A percentile compares a stretch with the other conserved stretches of the same genome.
These are phyloP conservation scores for Gossypium davidsonii DNA, from an alignment of 441 rosid genomes.

Conservation along the genomic window DNA sequence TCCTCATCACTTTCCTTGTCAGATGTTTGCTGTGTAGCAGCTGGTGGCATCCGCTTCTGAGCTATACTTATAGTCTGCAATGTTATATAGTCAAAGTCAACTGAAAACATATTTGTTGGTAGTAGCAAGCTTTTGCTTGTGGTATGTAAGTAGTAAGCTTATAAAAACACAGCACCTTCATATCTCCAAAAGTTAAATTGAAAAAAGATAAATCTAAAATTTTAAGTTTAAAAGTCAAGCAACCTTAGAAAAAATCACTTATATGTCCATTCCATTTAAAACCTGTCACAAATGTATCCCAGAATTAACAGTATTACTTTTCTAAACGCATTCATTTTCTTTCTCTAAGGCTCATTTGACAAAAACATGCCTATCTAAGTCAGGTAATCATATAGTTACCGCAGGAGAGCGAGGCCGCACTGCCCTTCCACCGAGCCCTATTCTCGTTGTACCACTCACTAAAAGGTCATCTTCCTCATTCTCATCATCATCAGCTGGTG, in stretches of 20 bases:
- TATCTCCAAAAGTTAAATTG: background rate
- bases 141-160: background rate
- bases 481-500: conserved; percentile 20
- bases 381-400: conserved; percentile 28
- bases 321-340: background rate
- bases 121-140: background rate
- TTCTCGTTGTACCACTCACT: conserved; percentile 27
- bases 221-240: background rate
- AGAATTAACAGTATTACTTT: background rate
- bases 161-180: background rate
- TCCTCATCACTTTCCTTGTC: conserved; percentile 40
- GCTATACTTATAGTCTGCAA: conserved; percentile 32
- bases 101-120: background rate
- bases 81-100: background rate
- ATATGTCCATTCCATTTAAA: background rate
- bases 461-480: conserved; percentile 32
- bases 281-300: background rate
- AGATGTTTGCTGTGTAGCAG: conserved; percentile 24
- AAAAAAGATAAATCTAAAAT: background rate
- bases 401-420: conserved; percentile 34
- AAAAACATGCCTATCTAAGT: background rate
- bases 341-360: background rate
- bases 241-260: background rate
- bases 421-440: conserved; percentile 45
- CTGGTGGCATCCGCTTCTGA: conserved; percentile 33